Evolutionary conservation across 1,284 basidiomycete species (phyloP), one percentile per base, ranked within the genome.

Genomic region (Ustilago bromivora): DNA sequence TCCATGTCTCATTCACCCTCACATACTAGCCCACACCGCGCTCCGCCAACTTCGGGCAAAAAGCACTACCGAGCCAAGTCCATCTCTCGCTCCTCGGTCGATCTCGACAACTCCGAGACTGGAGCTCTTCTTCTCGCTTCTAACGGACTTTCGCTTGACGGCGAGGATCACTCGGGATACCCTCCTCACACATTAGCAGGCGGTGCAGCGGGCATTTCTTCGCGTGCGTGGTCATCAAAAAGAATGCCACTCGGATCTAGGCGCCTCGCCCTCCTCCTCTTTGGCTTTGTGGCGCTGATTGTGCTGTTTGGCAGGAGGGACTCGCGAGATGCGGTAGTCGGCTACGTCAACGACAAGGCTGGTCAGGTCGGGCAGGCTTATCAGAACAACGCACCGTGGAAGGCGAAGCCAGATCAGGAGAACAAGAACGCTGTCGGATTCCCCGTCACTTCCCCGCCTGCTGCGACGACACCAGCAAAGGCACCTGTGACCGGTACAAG

Each of bases 301-400:
- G 65, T 76, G 34, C 69, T 79, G n/a, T 74, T 79, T 31, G 71
- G 74, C 19, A 65, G 74, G 31, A 57, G 65, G 2, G 74, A 79
- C 19, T 73, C 67, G 17, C 51, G 77, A 8, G 70, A 77, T 35
- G 77, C 69, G 41, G 74, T 79, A 2, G 73, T 76, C 17, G 66
- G 49, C n/a, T 79, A 79, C 43, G 74, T 76, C 49, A 77, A 79
- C 38, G 66, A 77, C 36, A 79, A 76, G 58, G 77, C 74, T 0
- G 75, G 49, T 15, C 61, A 77, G 59, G 70, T 79, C 4, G 69
- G 66, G 3, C 59, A 68, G 17, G 70, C 66, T 32, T 70, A 72
- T 19, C 61, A 77, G 31, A 61, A 66, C 11, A 61, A 66, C 9
- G 65, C 71, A 19, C 58, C 61, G 6, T 71, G 67, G 68, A 57